Base-by-base conservation (phyloP, 2,329 filamentous ascomycete genomes). In the Venturia nashicola region DNA sequence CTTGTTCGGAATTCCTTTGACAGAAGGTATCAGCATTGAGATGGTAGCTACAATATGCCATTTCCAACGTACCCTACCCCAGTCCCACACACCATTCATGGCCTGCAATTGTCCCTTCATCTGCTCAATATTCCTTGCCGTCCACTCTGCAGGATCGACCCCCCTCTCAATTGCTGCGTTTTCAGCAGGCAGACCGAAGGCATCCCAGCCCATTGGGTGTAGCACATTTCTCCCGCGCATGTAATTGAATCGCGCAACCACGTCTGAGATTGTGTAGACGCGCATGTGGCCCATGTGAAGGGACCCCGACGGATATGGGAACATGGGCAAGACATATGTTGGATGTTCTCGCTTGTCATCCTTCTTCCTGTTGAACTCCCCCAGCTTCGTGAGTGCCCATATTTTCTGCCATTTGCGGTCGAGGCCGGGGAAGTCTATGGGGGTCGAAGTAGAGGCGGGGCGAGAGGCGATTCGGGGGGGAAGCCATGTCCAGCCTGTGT, bases 181-280 rank as follows among this genome's bases (percentile, higher is more conserved):
- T 75, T 96, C 91, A 54, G 91, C 91, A 12, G 91, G 91, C 64
- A 96, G 78, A 1, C 91, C 91, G 76, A 96, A 96, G 5, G 90
- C 89, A 78, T 96, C 91, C 91, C 91, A 96, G 12, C 91, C 91
- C 82, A 96, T 96, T n/a, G 91, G 90, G 67, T 96, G 83, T 62
- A 95, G 75, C 40, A 95, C 90, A 64, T 88, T 77, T 68, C 85
- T 80, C 18, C 91, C 91, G 68, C 86, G 85, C 76, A 96, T 85
- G 34, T 82, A 48, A 39, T 42, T 20, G 44, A 64, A 95, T 63
- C 91, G 83, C 16, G 90, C 86, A 62, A 96, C 77, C 11, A 92
- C 88, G 77, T 96, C 91, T 66, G 91, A 90, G 67, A 96, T 94
- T 44, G 91, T 90, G 77, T 96, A 96, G 61, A 95, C 90, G 59